A percentile compares a stretch with the other conserved stretches of the same genome.
Conservation (phyloP, 225 moss, liverwort and hornwort species). For the Polytrichum commune region DNA sequence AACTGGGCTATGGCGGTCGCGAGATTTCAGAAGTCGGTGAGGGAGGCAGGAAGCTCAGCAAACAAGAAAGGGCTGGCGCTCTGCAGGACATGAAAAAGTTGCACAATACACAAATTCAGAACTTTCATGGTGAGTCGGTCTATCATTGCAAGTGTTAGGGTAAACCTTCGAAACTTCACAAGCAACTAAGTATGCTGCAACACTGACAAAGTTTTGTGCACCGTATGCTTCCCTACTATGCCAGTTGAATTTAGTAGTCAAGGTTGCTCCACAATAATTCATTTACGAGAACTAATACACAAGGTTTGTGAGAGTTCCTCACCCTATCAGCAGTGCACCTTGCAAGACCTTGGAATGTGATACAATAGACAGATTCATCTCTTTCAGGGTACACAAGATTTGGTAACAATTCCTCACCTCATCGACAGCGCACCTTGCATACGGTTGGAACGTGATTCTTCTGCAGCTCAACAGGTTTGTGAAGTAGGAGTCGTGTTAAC, state of each 20-base stretch:
- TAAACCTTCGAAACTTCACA: not conserved
- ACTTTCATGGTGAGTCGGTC: slow-evolving; percentile 4
- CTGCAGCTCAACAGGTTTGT: not conserved
- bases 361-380: no score
- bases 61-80: slow-evolving; percentile 10
- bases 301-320: not conserved
- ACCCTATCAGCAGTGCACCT: not conserved
- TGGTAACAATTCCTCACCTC: no score
- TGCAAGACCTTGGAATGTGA: not conserved
- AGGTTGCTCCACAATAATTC: not conserved
- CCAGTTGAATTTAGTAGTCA: no score
- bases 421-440: not conserved
- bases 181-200: not conserved
- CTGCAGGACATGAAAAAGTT: slow-evolving; percentile 6
- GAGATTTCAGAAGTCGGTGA: slow-evolving; percentile 4
- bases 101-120: not conserved
- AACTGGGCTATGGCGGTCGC: slow-evolving; percentile 12
- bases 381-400: no score
- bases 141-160: not conserved
- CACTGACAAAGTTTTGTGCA: not conserved
- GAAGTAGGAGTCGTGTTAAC: not conserved
- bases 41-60: slow-evolving; percentile 10
- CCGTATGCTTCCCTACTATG: no score
- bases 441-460: no score
- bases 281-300: not conserved